Base-by-base conservation (phyloP, 768 basidiomycete species). In the Sarcomyxa edulis region DNA sequence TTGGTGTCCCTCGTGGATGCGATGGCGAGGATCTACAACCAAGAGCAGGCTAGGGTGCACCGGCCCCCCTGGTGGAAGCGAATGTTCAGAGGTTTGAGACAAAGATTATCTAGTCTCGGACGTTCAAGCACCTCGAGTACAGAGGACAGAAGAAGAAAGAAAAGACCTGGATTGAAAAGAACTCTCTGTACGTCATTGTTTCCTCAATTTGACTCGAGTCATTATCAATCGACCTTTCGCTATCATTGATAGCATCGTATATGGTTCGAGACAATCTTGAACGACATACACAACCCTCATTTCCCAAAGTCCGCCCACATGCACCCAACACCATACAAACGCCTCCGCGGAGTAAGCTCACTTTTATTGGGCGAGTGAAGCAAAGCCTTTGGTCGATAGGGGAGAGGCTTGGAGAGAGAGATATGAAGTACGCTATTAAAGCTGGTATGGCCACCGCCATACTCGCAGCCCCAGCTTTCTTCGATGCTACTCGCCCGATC, bases 351-450 rank as follows among this genome's bases (percentile, higher is more conserved):
- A 64, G 68, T 18, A 68, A 78, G 14, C 60, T 94, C n/a, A 62
- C 78, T 5, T 62, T 69, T 35, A 62, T 71, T 23, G 86, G 83
- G 21, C 69, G 74, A 42, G 47, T 87, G 4, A 76, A 84, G 41
- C 84, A 87, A 37, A 62, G 65, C 2, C 32, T 93, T 8, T 97
- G 91, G 91, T 65, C 69, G 3, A 49, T 93, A 5, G 79, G 87
- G 3, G 68, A 62, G 24, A 59, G 76, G 21, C 55, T 93, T 45
- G 68, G 66, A 38, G 81, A 91, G 49, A 76, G 78, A 6, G 84
- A 94, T 48, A 69, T 84, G 46, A 87, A 88, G 56, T 96, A 90
- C 56, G 84, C 90, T 0, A 67, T 95, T 61, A 95, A 95, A 59
- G 83, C 80, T 6, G 91, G 85, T 15, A 78, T 89, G 65, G 86